phyloP scores from a whole-genome alignment of 371 early-diverging fungal genomes.

The Coemansia sp. region DNA sequence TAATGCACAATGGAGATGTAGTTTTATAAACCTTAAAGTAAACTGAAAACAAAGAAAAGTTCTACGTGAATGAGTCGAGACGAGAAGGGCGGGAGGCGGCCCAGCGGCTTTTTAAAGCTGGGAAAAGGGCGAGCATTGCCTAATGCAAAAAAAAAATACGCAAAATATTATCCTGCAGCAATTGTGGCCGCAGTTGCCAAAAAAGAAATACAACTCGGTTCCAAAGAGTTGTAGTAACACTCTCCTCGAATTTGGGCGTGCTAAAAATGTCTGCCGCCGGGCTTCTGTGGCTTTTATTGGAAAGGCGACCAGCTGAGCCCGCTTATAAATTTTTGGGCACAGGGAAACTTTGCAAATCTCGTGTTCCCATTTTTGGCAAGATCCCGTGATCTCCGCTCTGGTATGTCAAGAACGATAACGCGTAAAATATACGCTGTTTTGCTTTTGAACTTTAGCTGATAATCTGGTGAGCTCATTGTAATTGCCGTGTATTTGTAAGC shows the following conservation, averaged over 20 bases:
- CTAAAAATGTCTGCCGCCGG: background rate
- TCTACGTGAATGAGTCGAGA: background rate
- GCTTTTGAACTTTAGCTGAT: background rate
- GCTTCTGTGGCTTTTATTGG: background rate
- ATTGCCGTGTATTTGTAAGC: background rate
- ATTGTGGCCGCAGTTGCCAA: background rate
- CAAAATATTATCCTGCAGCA: slow-evolving; percentile 2
- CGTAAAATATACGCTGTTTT: background rate
- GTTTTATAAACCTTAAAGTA: slow-evolving; percentile 1
- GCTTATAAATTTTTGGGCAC: background rate
- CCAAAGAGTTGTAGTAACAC: background rate
- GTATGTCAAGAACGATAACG: background rate
- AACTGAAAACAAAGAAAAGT: background rate
- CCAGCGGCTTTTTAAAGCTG: background rate
- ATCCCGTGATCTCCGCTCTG: slow-evolving; percentile 1
- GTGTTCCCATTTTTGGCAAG: background rate
- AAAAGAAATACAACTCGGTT: slow-evolving; percentile 1
- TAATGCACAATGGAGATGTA: too few species aligned
- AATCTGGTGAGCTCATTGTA: background rate
- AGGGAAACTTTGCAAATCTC: background rate
- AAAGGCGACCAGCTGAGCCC: background rate
- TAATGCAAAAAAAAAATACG: background rate
- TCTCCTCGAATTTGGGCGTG: background rate
- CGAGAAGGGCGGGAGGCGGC: background rate
- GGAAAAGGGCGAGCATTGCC: background rate